Evolutionary conservation across 805 yeast species (phyloP).

Genomic region (Kuraishia floccosa): DNA sequence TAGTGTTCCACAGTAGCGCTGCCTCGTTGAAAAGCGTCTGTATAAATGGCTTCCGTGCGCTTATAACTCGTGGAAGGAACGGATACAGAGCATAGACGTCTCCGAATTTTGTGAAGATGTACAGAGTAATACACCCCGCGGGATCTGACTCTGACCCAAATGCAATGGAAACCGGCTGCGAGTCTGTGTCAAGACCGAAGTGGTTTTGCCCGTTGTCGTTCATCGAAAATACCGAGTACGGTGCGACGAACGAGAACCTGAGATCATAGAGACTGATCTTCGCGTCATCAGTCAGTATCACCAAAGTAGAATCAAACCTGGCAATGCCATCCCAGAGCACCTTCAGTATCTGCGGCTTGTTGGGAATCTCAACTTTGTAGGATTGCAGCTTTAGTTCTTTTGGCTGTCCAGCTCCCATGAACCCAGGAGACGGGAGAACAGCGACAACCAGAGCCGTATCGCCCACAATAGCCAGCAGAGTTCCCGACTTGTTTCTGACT

Average conservation of each 20-base stretch:
- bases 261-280: slow-evolving; percentile 20
- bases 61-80: slow-evolving; percentile 38
- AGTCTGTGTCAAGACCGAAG: neutral
- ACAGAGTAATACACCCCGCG: slow-evolving; percentile 39
- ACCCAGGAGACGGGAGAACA: slow-evolving; percentile 11
- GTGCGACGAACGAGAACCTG: slow-evolving; percentile 12
- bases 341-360: slow-evolving; percentile 12
- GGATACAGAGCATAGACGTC: slow-evolving; percentile 55
- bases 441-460: slow-evolving; percentile 11
- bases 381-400: neutral
- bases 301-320: slow-evolving; percentile 22
- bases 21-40: slow-evolving; percentile 21
- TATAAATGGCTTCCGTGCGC: slow-evolving; percentile 20
- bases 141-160: slow-evolving; percentile 28
- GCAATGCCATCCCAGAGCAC: slow-evolving; percentile 27
- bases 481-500: slow-evolving; percentile 16
- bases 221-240: slow-evolving; percentile 5
- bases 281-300: slow-evolving; percentile 20
- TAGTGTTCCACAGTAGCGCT: slow-evolving; percentile 6
- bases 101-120: slow-evolving; percentile 39
- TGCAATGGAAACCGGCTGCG: slow-evolving; percentile 27
- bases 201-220: neutral
- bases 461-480: slow-evolving; percentile 18
- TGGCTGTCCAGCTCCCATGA: too few relatives aligned
- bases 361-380: neutral